Evolutionary conservation across 768 basidiomycete species (phyloP), one percentile per base, ranked within the genome.

Genomic region (Podaxis pistillaris): DNA sequence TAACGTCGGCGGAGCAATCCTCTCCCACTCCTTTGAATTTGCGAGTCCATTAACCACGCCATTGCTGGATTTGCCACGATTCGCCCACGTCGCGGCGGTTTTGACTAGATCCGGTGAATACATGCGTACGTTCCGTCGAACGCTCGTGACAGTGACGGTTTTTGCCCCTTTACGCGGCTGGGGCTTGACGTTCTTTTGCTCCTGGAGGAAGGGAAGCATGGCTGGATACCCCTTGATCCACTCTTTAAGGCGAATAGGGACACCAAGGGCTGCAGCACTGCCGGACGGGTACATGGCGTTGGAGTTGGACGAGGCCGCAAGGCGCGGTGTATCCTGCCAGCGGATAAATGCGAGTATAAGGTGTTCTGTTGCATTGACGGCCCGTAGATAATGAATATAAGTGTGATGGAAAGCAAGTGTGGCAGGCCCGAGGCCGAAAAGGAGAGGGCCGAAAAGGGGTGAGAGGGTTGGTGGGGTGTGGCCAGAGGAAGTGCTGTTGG

Each of bases 391-490:
- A 69, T 80, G 81, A 7, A 78, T 69, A 67, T 83, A 83, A 1
- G 81, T 74, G 70, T 82, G 79, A 63, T 81, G 81, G 69, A 83
- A 83, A 4, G 79, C 74, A 56, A 81, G 75, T 1, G 79, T 77
- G 28, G 81, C 76, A 1, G 81, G 79, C 12, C 81, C 81, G 62
- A 96, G 83, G 58, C 95, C 94, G 66, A 98, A 98, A 52, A 98
- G 76, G 26, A 96, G 78, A 1, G 95, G 94, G 0, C 91, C 91
- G 71, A 98, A 96, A 5, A 96, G 83, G 15, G 93, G 86, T 1
- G 95, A 93, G 41, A 98, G 85, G 1, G 93, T 88, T 19, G 92
- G 90, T 0, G 95, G 95, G 0, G 94, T 96, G 67, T 96, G 91
- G 1, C 96, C 96, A 12, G 93, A 94, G 7, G 84, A 81, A 19